phyloP scores from a whole-genome alignment of 805 yeast species.

The Suhomyces prunicola region DNA sequence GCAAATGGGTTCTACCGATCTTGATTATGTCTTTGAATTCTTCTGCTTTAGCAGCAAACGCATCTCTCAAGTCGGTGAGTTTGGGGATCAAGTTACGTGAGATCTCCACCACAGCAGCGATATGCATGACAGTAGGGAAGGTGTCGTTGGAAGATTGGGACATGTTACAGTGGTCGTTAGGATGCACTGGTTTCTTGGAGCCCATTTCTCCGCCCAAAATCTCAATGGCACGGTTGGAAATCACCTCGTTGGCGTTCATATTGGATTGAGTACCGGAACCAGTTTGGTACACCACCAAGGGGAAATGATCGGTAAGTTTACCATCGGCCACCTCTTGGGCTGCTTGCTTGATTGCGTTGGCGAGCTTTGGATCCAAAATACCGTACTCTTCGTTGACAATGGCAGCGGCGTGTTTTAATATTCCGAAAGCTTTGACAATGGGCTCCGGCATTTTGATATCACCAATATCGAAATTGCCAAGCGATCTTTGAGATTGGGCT shows the following conservation, averaged over 20 bases:
- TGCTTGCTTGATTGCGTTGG: constrained; percentile 34
- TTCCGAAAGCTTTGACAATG: constrained; percentile 33
- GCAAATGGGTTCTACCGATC: constrained; percentile 41
- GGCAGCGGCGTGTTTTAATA: constrained; percentile 39
- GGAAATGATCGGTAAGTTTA: constrained; percentile 37
- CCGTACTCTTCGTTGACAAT: constrained; percentile 34
- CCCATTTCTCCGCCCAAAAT: constrained; percentile 37
- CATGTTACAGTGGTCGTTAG: constrained; percentile 41
- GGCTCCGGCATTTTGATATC: constrained; percentile 37
- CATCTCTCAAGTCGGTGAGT: constrained; percentile 32
- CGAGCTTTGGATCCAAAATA: constrained; percentile 28
- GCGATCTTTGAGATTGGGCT: constrained; percentile 38
- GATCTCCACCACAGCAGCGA: constrained; percentile 38
- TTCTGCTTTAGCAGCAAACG: constrained; percentile 26
- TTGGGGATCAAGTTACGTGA: constrained; percentile 27
- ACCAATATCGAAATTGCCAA: constrained; percentile 37
- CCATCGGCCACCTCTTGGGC: constrained; percentile 39
- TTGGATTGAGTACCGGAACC: constrained; percentile 41
- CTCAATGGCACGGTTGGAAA: constrained; percentile 38
- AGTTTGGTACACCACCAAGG: constrained; percentile 40
- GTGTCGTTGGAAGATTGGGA: constrained; percentile 39
- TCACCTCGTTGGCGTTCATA: constrained; percentile 42
- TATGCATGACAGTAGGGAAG: constrained; percentile 42
- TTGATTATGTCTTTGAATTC: constrained; percentile 35
- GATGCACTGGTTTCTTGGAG: constrained; percentile 37